Conservation (phyloP, 163 green algal species). For the Scenedesmus sp. region DNA sequence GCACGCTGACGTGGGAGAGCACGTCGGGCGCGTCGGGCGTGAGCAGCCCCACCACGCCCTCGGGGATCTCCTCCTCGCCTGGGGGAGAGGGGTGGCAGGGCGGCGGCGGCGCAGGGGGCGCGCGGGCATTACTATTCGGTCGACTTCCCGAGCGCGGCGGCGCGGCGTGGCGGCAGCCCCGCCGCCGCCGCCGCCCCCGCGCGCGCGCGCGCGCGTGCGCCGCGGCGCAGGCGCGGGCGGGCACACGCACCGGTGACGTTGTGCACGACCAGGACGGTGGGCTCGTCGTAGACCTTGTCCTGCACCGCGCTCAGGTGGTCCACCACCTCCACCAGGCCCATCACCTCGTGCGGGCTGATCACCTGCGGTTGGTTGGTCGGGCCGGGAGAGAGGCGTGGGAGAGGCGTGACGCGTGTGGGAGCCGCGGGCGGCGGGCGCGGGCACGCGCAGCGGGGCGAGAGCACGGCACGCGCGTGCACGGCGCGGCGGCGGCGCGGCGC, state of each 20-base stretch:
- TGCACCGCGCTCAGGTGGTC: slow-evolving; percentile 85
- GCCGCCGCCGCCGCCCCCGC: no score
- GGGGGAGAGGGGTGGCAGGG: slow-evolving; percentile 43
- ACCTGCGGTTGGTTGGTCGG: slow-evolving; percentile 61
- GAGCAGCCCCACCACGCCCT: slow-evolving; percentile 93
- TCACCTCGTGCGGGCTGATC: slow-evolving; percentile 80
- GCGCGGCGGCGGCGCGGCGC: not conserved
- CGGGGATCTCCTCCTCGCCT: slow-evolving; percentile 98
- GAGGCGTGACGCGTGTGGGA: no score
- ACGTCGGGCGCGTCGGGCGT: slow-evolving; percentile 96
- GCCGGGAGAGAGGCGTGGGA: not conserved
- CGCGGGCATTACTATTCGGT: no score
- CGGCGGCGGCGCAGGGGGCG: no score
- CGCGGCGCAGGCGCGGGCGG: no score
- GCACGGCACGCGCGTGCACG: no score
- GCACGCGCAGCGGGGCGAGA: not conserved
- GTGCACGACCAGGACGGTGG: slow-evolving; percentile 93
- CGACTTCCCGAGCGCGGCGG: no score
- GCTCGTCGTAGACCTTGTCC: slow-evolving; percentile 88
- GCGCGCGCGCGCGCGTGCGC: no score
- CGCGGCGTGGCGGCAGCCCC: no score
- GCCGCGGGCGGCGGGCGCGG: not conserved
- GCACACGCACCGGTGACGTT: slow-evolving; percentile 71
- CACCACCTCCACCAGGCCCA: slow-evolving; percentile 84
- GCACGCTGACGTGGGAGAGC: slow-evolving; percentile 93